Conservation (phyloP, 176 grass and related monocot genomes). For the Oropetium thomaeum region DNA sequence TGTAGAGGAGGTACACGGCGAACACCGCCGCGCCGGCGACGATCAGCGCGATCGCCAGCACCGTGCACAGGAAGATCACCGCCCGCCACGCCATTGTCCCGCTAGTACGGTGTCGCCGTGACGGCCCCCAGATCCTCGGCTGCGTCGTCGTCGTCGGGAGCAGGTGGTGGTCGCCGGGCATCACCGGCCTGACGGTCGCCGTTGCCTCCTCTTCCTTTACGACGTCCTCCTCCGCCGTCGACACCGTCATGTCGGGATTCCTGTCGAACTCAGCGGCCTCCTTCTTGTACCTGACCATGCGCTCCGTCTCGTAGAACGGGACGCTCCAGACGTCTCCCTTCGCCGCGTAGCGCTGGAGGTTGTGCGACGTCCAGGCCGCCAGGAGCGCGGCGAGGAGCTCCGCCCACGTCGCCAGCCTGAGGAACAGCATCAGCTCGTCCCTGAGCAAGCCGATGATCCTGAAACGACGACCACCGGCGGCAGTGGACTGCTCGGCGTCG, state of each 20-base stretch:
- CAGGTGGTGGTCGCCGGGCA: no score
- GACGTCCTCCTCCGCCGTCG: neutral
- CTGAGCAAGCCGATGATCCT: conserved; percentile 2
- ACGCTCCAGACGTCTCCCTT: neutral
- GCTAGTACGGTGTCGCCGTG: no score
- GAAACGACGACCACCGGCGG: no score
- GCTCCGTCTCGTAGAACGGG: neutral
- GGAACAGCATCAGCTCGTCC: neutral
- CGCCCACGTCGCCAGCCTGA: neutral
- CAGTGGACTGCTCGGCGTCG: neutral
- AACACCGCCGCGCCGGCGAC: conserved; percentile 35
- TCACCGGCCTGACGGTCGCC: no score
- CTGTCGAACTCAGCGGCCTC: neutral
- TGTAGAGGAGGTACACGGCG: conserved; percentile 47
- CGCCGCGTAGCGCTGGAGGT: neutral
- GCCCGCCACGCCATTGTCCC: conserved; percentile 46
- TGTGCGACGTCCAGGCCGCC: neutral
- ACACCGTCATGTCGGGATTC: neutral
- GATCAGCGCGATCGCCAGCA: conserved; percentile 37
- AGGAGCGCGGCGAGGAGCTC: neutral
- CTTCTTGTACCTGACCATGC: neutral
- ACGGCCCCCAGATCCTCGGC: neutral
- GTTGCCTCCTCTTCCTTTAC: neutral
- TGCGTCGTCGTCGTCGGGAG: no score
- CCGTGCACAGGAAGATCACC: conserved; percentile 28